Evolutionary conservation across 371 early-diverging fungal species (phyloP), one percentile per base, ranked within the genome.

Genomic region (Lichtheimia hyalospora): DNA sequence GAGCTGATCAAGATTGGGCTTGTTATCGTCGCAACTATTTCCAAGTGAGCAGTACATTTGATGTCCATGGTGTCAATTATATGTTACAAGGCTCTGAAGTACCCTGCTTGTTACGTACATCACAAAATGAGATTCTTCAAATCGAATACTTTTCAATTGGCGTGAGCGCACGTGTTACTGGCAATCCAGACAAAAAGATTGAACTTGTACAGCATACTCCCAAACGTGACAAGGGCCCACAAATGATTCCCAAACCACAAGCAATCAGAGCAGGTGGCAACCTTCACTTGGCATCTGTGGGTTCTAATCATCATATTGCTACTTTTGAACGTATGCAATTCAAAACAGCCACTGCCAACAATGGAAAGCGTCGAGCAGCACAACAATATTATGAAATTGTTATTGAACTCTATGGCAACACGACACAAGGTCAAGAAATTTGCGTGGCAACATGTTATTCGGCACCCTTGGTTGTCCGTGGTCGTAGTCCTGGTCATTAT

Each of bases 1-100:
- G 87, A 55, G 87, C 89, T 15, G 81, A 85, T 27, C 84, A 84
- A 52, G 84, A 85, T 59, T 94, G 94, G 94, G 90, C 92, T 3
- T 93, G 94, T 69, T 94, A 94, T 71, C 85, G 94, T 23, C 86
- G 94, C 63, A 94, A 94, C 60, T 94, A 93, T 71, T 92, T 93
- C 60, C 91, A 93, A 70, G 83, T 93, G 46, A 89, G 89, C 63
- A 72, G 81, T 40, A 77, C 87, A 2, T 90, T 90, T 58, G 66
- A 68, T 41, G 71, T 87, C 16, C 55, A 73, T 13, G 82, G 78
- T 20, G 57, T 74, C 10, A 70, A 75, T 25, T 64, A 77, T 3
- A 61, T 40, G 41, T 23, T 59, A 28, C 59, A 59, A 51, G 50
- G 59, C 24, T 61, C 67, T 12, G 66, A 68, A 18, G 34, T 79